Evolutionary conservation across 2,329 filamentous ascomycete genomes (phyloP).

Genomic region (Pleurostoma richardsiae): DNA sequence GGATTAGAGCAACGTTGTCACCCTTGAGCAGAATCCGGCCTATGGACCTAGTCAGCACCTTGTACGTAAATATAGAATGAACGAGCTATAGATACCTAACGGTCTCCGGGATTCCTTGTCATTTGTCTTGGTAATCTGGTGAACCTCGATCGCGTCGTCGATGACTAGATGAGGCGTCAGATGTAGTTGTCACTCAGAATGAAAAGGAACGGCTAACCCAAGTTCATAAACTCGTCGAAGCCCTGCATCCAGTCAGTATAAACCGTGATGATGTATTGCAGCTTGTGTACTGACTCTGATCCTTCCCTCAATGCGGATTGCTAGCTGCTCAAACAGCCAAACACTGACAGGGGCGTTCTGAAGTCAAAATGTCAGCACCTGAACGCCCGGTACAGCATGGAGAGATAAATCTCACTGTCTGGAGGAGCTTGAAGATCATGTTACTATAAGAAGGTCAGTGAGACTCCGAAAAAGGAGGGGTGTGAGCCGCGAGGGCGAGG

Average conservation of each 20-base stretch:
- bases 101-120: conserved; percentile 70
- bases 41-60: conserved; percentile 29
- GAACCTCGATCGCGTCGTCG: conserved; percentile 92
- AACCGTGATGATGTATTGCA: conserved; percentile 5
- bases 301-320: conserved; percentile 91
- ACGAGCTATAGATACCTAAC: conserved; percentile 51
- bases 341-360: conserved; percentile 82
- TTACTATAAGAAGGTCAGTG: conserved; percentile 37
- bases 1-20: conserved; percentile 82
- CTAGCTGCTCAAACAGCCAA: conserved; percentile 95
- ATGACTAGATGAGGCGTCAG: conserved; percentile 30
- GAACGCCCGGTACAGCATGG: too few species aligned
- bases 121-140: conserved; percentile 74
- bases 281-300: conserved; percentile 63
- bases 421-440: conserved; percentile 91
- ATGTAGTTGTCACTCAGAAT: too few species aligned
- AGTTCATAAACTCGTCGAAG: conserved; percentile 99
- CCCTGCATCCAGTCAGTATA: conserved; percentile 50
- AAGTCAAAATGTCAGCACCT: not conserved
- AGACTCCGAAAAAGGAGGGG: not conserved
- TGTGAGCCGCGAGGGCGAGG: not conserved
- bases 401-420: conserved; percentile 26
- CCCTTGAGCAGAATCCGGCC: conserved; percentile 84
- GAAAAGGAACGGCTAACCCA: conserved; percentile 36
- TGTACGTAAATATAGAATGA: not conserved